phyloP scores from a whole-genome alignment of 2,329 filamentous ascomycete genomes.

The Diaporthe sp. region DNA sequence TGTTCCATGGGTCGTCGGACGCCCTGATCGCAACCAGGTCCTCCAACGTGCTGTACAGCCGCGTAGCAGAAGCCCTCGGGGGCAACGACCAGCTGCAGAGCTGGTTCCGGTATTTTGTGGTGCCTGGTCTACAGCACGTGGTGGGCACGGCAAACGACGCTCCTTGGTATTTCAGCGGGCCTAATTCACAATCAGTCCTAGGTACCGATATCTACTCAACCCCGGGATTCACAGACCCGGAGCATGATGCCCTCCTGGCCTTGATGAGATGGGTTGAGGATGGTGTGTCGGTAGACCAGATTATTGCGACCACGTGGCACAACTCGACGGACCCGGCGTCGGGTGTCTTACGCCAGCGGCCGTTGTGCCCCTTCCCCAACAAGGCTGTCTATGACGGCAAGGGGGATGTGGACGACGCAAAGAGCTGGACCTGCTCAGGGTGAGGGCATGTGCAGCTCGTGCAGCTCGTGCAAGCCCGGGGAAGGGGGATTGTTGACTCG shows the following conservation, averaged over 20 bases:
- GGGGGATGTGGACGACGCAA: slow-evolving; percentile 35
- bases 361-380: slow-evolving; percentile 47
- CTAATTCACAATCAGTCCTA: background rate
- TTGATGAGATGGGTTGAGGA: slow-evolving; percentile 46
- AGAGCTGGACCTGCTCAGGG: slow-evolving; percentile 36
- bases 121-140: slow-evolving; percentile 67
- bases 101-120: slow-evolving; percentile 64
- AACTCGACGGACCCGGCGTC: slow-evolving; percentile 37
- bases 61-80: slow-evolving; percentile 53
- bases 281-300: slow-evolving; percentile 38
- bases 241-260: slow-evolving; percentile 49
- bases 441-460: background rate
- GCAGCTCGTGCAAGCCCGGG: background rate
- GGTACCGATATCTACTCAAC: slow-evolving; percentile 49
- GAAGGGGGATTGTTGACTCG: background rate
- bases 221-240: slow-evolving; percentile 52
- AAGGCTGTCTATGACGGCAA: slow-evolving; percentile 38
- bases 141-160: slow-evolving; percentile 47
- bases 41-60: slow-evolving; percentile 51
- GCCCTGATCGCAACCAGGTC: slow-evolving; percentile 51
- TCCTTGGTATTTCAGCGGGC: slow-evolving; percentile 29
- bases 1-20: slow-evolving; percentile 59
- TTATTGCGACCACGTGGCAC: slow-evolving; percentile 44
- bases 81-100: slow-evolving; percentile 53
- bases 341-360: slow-evolving; percentile 44